A percentile compares a stretch with the other conserved stretches of the same genome.
Conservation (phyloP, 768 basidiomycete genomes). For the Suillus subaureus region DNA sequence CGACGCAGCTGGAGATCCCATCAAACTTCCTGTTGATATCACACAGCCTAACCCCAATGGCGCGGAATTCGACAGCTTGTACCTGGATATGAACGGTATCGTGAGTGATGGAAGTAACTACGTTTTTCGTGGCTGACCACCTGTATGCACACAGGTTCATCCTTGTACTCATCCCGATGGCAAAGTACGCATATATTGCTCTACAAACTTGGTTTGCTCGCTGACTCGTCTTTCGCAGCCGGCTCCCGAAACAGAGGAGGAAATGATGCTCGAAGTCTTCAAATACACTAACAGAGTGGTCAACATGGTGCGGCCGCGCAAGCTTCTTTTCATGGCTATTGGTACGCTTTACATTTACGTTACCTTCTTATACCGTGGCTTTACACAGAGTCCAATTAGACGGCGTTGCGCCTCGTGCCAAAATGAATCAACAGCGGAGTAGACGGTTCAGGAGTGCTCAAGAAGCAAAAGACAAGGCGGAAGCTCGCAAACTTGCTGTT, state of each 20-base stretch:
- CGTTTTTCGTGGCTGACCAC: constrained; percentile 7
- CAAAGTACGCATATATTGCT: constrained; percentile 52
- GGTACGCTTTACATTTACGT: constrained; percentile 51
- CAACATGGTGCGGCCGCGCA: constrained; percentile 94
- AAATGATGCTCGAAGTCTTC: constrained; percentile 99
- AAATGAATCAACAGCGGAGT: constrained; percentile 99
- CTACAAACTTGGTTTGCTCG: neutral
- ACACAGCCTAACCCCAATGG: constrained; percentile 90
- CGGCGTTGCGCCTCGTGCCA: constrained; percentile 96
- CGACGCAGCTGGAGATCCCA: constrained; percentile 64
- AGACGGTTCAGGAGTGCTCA: constrained; percentile 94
- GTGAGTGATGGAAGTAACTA: constrained; percentile 45
- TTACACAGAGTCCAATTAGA: constrained; percentile 49
- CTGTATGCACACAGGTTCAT: constrained; percentile 64
- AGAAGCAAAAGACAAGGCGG: constrained; percentile 93
- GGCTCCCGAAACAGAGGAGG: constrained; percentile 95
- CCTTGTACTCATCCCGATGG: constrained; percentile 99
- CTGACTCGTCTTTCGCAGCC: constrained; percentile 51
- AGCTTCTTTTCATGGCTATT: constrained; percentile 97
- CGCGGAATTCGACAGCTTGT: constrained; percentile 92
- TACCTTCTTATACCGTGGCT: constrained; percentile 4
- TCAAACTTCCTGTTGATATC: constrained; percentile 80
- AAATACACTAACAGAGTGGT: constrained; percentile 96
- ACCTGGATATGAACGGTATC: constrained; percentile 99
- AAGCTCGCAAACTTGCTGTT: constrained; percentile 81